phyloP scores from a whole-genome alignment of 2,329 filamentous ascomycete genomes.

The Paecilomyces dactylethromorphus region DNA sequence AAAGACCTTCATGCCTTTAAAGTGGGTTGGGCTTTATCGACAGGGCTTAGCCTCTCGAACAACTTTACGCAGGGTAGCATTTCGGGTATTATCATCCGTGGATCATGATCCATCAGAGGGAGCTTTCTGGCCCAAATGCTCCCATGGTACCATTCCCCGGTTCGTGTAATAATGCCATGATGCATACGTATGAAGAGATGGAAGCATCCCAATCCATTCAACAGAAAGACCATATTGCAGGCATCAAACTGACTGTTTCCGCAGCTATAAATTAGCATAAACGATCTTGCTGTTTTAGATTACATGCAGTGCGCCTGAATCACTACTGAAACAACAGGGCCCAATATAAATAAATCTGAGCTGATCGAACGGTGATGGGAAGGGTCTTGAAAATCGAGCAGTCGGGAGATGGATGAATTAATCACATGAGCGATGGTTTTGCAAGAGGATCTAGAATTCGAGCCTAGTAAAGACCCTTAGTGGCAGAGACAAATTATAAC shows the following conservation, averaged over 20 bases:
- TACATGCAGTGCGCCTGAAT: neutral
- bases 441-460: too few species aligned
- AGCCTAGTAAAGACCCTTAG: too few species aligned
- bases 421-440: too few species aligned
- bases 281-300: neutral
- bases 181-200: conserved; percentile 1
- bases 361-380: neutral
- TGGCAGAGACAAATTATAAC: too few species aligned
- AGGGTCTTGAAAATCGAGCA: neutral
- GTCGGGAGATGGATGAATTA: neutral
- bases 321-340: too few species aligned
- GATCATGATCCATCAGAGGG: neutral
- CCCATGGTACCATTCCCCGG: neutral
- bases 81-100: neutral
- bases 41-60: neutral
- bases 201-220: neutral
- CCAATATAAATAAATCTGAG: too few species aligned
- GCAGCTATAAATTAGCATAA: too few species aligned
- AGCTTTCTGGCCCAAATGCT: neutral
- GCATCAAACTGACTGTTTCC: neutral
- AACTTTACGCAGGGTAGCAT: neutral
- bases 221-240: neutral
- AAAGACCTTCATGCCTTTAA: neutral
- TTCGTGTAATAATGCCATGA: neutral
- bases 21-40: neutral